These are phyloP conservation scores for Xylaria venustula DNA, from an alignment of 495 filamentous ascomycete species.

Conservation along the genomic window DNA sequence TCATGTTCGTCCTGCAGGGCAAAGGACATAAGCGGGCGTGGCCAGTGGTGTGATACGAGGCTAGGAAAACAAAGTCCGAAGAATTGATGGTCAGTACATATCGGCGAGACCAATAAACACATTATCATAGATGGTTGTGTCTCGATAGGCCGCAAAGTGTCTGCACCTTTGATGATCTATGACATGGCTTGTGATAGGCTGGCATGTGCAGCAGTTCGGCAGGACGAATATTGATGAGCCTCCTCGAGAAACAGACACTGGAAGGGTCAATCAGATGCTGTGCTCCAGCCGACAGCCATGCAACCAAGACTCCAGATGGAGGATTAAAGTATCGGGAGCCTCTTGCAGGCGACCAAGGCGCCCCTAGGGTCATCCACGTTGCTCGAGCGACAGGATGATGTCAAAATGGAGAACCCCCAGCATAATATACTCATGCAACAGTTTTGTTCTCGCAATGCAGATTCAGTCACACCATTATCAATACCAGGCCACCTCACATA, in stretches of 20 bases:
- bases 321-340: conserved; percentile 3
- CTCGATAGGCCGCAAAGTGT: neutral
- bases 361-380: conserved; percentile 1
- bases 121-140: neutral
- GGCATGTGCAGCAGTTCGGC: conserved; percentile 1
- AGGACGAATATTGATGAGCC: neutral
- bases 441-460: conserved; percentile 1
- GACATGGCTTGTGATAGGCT: neutral
- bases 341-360: neutral
- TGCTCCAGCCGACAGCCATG: neutral
- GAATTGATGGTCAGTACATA: neutral
- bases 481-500: conserved; percentile 1
- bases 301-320: conserved; percentile 6
- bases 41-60: conserved; percentile 10
- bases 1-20: neutral
- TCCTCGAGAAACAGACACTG: neutral
- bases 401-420: conserved; percentile 3
- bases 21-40: neutral
- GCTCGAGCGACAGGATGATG: conserved; percentile 6
- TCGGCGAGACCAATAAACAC: conserved; percentile 3
- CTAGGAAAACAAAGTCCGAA: conserved; percentile 2
- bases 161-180: neutral
- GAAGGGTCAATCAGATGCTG: neutral
- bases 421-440: neutral
- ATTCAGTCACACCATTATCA: neutral